Percentiles rank a stretch among this genome's conserved stretches.
phyloP scores from a whole-genome alignment of 2,329 filamentous ascomycete species.

The Botryotinia convoluta region DNA sequence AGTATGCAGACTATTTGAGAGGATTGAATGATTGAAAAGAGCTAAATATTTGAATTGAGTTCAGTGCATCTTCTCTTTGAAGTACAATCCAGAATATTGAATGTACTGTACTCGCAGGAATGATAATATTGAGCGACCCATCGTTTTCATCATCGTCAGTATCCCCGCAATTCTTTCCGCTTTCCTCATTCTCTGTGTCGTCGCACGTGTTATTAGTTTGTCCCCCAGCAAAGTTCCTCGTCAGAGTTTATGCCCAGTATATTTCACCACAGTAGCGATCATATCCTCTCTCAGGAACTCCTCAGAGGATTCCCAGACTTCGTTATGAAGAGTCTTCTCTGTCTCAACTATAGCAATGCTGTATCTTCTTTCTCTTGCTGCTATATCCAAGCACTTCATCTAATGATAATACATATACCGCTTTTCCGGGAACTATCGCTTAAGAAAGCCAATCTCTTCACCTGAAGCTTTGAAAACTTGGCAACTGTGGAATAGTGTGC shows the following conservation, averaged over 20 bases:
- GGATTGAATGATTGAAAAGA: background rate
- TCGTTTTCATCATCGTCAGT: background rate
- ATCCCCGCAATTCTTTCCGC: background rate
- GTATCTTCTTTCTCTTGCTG: background rate
- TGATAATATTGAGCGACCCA: background rate
- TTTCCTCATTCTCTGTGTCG: background rate
- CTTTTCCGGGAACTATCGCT: background rate
- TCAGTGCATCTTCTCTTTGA: background rate
- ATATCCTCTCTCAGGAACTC: background rate
- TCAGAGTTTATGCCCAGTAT: background rate
- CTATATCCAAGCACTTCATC: fast-evolving
- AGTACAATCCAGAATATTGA: background rate
- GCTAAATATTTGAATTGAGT: background rate
- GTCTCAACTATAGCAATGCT: background rate
- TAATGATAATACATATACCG: background rate
- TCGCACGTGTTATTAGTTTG: background rate
- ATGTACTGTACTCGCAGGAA: background rate
- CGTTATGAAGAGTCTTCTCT: background rate
- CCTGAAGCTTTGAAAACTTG: background rate
- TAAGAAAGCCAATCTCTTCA: background rate
- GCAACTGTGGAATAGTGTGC: background rate
- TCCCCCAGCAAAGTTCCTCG: background rate
- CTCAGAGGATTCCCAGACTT: background rate
- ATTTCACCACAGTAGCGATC: background rate
- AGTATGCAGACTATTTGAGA: background rate